phyloP scores from a whole-genome alignment of 164 flowering plant species.

The Tinospora cordifolia region DNA sequence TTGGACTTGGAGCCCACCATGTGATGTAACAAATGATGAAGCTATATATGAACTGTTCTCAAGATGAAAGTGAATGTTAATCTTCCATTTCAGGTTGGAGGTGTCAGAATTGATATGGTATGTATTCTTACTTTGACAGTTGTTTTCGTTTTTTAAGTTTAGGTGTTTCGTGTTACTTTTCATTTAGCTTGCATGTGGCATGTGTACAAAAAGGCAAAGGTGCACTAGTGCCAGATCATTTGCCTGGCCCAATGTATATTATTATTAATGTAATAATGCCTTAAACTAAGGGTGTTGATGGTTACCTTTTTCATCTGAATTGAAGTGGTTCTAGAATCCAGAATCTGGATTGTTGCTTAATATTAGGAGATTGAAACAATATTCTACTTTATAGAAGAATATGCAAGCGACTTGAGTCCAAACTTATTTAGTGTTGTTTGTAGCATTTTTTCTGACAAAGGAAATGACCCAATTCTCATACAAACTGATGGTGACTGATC shows the following conservation, averaged over 20 bases:
- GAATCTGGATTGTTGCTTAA: too few species aligned
- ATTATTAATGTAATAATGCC: neutral
- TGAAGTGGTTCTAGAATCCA: too few species aligned
- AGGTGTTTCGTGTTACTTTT: neutral
- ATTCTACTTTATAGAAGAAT: too few species aligned
- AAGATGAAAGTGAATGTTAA: neutral
- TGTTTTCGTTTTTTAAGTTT: neutral
- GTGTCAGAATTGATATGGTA: neutral
- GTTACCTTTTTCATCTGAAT: too few species aligned
- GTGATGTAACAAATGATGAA: neutral
- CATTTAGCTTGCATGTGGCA: neutral
- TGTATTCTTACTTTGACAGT: neutral
- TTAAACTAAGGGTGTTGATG: too few species aligned
- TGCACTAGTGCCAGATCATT: neutral
- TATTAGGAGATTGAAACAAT: too few species aligned
- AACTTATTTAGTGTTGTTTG: too few species aligned
- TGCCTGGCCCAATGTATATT: neutral
- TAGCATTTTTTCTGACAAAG: too few species aligned
- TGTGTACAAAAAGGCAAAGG: neutral
- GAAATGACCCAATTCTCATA: too few species aligned
- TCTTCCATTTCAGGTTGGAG: neutral
- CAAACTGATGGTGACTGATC: neutral
- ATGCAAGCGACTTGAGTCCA: too few species aligned
- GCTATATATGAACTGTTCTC: neutral
- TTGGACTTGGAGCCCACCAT: constrained; percentile 2